Percentiles rank a stretch among this genome's conserved stretches.
Conservation (phyloP, 2,329 filamentous ascomycete species). For the Claviceps sp. region DNA sequence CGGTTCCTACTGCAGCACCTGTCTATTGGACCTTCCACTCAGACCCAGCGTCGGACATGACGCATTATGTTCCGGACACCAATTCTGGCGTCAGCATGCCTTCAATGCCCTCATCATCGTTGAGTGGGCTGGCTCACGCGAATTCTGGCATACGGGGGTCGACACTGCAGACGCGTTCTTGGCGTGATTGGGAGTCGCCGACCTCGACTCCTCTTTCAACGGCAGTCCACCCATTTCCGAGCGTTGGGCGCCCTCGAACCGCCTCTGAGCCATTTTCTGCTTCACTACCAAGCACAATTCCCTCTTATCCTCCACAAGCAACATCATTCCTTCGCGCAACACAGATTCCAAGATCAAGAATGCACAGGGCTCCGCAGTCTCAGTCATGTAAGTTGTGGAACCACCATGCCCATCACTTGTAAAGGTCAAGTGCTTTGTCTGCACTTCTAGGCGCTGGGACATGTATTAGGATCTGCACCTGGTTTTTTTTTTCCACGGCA, state of each 20-base stretch:
- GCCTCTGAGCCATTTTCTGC: constrained; percentile 9
- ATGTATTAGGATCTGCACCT: not conserved
- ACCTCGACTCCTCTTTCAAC: constrained; percentile 12
- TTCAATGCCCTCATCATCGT: not conserved
- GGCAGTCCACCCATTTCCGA: constrained; percentile 5
- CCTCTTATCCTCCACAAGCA: constrained; percentile 7
- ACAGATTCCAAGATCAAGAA: constrained; percentile 1
- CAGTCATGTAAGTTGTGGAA: constrained; percentile 3
- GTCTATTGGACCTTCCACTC: not conserved
- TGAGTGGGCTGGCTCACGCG: not conserved
- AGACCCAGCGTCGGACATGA: not conserved
- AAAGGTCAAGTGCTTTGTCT: no score
- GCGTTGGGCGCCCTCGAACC: constrained; percentile 10
- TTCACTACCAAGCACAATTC: constrained; percentile 8
- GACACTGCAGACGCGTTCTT: constrained; percentile 1
- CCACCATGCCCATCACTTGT: not conserved
- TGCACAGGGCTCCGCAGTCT: constrained; percentile 1
- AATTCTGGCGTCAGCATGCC: not conserved
- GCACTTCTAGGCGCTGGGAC: no score
- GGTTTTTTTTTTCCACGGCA: not conserved
- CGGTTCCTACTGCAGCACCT: not conserved
- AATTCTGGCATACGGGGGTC: not conserved
- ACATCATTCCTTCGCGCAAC: constrained; percentile 3
- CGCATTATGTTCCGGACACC: not conserved
- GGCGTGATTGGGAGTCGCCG: constrained; percentile 6